Percentiles rank a stretch among this genome's conserved stretches.
Conservation (phyloP, 2,329 filamentous ascomycete genomes). For the Pseudocercospora vitis region DNA sequence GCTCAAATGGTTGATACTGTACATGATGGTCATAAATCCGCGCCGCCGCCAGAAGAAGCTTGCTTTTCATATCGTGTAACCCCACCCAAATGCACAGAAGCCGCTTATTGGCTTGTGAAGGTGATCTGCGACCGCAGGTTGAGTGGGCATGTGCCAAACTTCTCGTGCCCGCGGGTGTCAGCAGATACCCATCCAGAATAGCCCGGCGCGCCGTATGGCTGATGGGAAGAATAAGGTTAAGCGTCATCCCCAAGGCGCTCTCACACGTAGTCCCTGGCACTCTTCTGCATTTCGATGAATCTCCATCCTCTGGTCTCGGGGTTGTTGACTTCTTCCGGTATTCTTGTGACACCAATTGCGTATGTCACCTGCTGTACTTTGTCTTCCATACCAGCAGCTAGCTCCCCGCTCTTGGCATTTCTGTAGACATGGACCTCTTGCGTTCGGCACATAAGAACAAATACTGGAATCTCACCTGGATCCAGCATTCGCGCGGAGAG, state of each 20-base stretch:
- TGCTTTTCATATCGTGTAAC: conserved; percentile 10
- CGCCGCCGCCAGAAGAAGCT: conserved; percentile 7
- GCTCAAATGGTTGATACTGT: conserved; percentile 16
- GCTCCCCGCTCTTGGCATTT: conserved; percentile 82
- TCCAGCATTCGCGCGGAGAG: conserved; percentile 77
- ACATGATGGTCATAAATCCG: conserved; percentile 14
- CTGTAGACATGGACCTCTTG: conserved; percentile 98
- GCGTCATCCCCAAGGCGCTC: neutral
- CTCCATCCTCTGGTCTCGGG: conserved; percentile 96
- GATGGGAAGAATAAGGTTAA: neutral
- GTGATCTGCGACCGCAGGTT: neutral
- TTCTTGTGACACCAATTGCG: conserved; percentile 90
- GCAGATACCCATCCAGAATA: neutral
- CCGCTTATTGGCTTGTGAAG: neutral
- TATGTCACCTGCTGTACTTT: conserved; percentile 98
- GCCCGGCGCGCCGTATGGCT: neutral
- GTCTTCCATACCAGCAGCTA: conserved; percentile 97
- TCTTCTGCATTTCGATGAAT: conserved; percentile 98
- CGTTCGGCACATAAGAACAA: conserved; percentile 93
- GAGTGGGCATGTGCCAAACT: neutral
- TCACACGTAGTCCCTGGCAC: conserved; percentile 84
- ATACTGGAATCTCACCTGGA: conserved; percentile 86
- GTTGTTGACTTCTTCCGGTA: conserved; percentile 94
- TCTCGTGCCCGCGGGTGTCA: neutral
- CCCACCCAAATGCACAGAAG: conserved; percentile 22